phyloP scores from a whole-genome alignment of 2,329 filamentous ascomycete genomes.

The Nothophaeocryptopus gaeumannii region DNA sequence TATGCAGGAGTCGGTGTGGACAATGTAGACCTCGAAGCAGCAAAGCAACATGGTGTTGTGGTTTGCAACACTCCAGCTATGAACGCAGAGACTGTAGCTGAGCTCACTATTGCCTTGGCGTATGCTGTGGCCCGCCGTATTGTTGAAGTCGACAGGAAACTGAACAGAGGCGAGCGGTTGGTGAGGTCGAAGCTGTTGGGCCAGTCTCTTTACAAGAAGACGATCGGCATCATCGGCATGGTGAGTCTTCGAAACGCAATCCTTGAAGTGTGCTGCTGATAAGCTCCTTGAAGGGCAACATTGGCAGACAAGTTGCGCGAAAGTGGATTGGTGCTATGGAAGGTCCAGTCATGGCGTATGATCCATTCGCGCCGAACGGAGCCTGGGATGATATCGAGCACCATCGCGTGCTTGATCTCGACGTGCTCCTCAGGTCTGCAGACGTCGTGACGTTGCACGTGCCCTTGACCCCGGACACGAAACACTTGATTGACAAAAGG shows the following conservation, averaged over 20 bases:
- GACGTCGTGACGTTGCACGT: conserved; percentile 39
- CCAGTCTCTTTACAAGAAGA: conserved; percentile 34
- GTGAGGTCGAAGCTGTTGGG: conserved; percentile 31
- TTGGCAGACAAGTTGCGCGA: conserved; percentile 36
- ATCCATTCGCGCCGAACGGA: conserved; percentile 32
- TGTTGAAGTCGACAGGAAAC: conserved; percentile 29
- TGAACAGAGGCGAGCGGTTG: conserved; percentile 26
- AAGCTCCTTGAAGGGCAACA: conserved; percentile 29
- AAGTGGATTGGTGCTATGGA: conserved; percentile 38
- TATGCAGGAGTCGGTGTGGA: conserved; percentile 43
- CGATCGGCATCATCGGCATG: conserved; percentile 41
- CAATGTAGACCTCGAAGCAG: conserved; percentile 47
- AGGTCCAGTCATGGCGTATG: conserved; percentile 35
- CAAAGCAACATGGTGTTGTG: conserved; percentile 42
- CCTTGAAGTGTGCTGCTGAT: no score
- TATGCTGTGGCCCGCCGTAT: conserved; percentile 34
- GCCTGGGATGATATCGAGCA: conserved; percentile 29
- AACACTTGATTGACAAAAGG: conserved; percentile 31
- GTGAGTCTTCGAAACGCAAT: no score
- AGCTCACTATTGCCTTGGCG: conserved; percentile 35
- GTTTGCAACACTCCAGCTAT: conserved; percentile 48
- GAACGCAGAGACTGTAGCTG: conserved; percentile 43
- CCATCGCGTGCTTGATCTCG: conserved; percentile 28
- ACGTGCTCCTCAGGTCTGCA: conserved; percentile 32
- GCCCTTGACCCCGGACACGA: conserved; percentile 32